Evolutionary conservation across 306 rosid genomes (phyloP), one percentile per base, ranked within the genome.

Genomic region (Quercus aquifolioides): DNA sequence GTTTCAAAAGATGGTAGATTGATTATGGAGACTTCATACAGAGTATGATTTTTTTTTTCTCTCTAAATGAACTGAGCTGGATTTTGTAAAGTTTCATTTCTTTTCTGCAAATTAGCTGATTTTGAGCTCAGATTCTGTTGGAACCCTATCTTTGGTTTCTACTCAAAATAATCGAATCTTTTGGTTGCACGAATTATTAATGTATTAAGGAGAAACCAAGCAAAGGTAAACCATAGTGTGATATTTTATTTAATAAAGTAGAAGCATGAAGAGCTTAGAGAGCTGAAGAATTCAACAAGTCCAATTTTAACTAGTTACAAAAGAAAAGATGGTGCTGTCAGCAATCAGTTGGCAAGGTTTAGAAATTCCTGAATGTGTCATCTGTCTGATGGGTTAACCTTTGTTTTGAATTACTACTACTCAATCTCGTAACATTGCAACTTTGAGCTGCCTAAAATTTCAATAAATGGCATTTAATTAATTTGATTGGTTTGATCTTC

Each of bases 1-100:
- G 90, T 95, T 85, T 90, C 96, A 76, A 93, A 91, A 76, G 98
- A 91, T 86, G 97, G 99, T 60, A 88, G 99, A 88, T 88, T 89
- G 84, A 90, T 95, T 82, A 90, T 95, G 98, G 99, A 93, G 79
- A 87, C 94, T 83, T 94, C 99, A 20, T 90, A 84, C 85, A 83
- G 77, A 83, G 98, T 94, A 89, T 68, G 87, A 52, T 76, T 77
- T 81, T 65, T 75, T 70, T 33, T 78, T 63, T 56, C 71, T 35
- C 63, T 78, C 21, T 78, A 51, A 55, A 72, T 80, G 6, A 19
- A 75, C 70, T 41, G 69, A 33, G 20, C 74, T 56, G 58, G 26
- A 41, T 58, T 73, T 23, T 33, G 77, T 55, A 67, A 23, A 69
- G 76, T 73, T 55, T 65, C 6, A 56, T 19, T 46, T 69, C 77